Evolutionary conservation across 2,329 filamentous ascomycete species (phyloP), one percentile per base, ranked within the genome.

Genomic region (Penicillium verrucosum): DNA sequence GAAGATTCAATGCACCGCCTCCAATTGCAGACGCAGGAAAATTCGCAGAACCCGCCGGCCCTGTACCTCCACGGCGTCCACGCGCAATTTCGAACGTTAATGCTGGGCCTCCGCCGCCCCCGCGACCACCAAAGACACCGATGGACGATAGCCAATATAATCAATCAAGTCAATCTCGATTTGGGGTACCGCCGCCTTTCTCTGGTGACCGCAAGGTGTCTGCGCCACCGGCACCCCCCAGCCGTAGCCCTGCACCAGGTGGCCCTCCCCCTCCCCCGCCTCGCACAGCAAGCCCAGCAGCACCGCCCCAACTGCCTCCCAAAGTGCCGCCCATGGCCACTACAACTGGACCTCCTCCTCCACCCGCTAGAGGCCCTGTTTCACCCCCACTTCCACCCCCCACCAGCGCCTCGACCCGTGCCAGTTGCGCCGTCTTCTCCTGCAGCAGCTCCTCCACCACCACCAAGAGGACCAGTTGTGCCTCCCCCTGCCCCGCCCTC

Each of bases 11-110:
- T 62, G 93, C 90, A 9, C 94, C 94, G 44, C 94, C 94, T 34
- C 90, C 93, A 2, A 77, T 97, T 58, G 85, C 90, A 54, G 92
- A 96, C 73, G 94, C 94, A 56, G 94, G 94, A 37, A 96, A 90
- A 74, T 94, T 85, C 70, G 91, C 89, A 4, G 81, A 87, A 60
- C 73, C 78, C 30, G 77, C 79, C 55, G 74, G 73, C 25, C 79
- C 75, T 56, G 64, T 78, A 21, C 75, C 75, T 54, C 70, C 82
- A 73, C 65, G 78, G 68, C 73, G 80, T 68, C 72, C 77, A 57
- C 71, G 80, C 63, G 82, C 82, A 59, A 70, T 75, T 16, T 83
- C 81, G 10, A 75, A 75, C 36, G 70, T 78, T 64, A 68, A 75
- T 47, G 79, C 85, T 30, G 86, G 83, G 1, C 87, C 88, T 29